Evolutionary conservation across 768 basidiomycete species (phyloP), one percentile per base, ranked within the genome.

Genomic region (Lentinula sp.): DNA sequence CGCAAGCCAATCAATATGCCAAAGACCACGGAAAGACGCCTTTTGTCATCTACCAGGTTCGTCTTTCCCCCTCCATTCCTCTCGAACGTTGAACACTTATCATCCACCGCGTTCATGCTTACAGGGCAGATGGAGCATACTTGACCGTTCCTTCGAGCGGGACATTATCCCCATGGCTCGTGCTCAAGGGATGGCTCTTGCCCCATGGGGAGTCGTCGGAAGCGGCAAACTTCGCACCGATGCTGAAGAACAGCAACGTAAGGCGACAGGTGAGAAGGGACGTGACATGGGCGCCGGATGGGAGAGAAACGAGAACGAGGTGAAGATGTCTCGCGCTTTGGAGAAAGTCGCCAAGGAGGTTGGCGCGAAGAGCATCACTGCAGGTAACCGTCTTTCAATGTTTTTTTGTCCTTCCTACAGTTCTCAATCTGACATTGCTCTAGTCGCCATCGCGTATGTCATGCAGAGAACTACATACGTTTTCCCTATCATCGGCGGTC

Each of bases 171-270:
- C 73, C 39, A 73, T 61, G 73, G 70, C 68, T 5, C 52, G 66
- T 42, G 49, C 28, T 0, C 46, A 57, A n/a, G 54, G 41, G 28
- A 36, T 60, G 1, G 70, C 67, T 4, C 58, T 77, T 18, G 74
- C 75, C 15, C 76, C 74, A 0, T 78, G 73, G 71, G 66, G 66
- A 46, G 75, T 72, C 2, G 56, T 72, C 5, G 69, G 18, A 28
- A 28, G 59, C 7, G 59, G 59, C 62, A 86, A 84, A 64, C 75
- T 89, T 18, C 71, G 82, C 48, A 86, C 85, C 0, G 72, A 78
- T 23, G 88, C 81, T 4, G 59, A 60, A 37, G 59, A 60, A 28
- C 23, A 60, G 33, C 59, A 50, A 16, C 32, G 59, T 4, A 42
- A 52, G 49, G 41, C 59, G 6, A 59, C 66, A 4, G 73, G 62